These are phyloP conservation scores for Chlorella variabilis DNA, from an alignment of 163 green algal species.

Conservation along the genomic window DNA sequence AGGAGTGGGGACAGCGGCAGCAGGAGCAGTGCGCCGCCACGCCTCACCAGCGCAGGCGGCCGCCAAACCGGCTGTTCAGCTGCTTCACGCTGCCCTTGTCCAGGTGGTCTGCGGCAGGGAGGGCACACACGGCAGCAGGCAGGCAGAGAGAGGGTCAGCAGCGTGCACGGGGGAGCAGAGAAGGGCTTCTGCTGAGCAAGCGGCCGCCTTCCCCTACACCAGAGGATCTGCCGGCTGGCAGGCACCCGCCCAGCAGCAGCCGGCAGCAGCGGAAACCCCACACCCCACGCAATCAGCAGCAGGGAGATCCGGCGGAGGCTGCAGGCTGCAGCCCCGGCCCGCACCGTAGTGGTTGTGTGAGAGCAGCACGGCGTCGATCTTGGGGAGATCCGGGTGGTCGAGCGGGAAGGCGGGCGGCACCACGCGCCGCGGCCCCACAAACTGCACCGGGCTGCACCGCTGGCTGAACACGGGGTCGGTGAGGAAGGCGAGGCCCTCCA, in stretches of 20 bases:
- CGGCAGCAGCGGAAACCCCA: too few species aligned
- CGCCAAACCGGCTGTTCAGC: constrained; percentile 63
- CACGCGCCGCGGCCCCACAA: constrained; percentile 68
- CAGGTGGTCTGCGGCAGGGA: constrained; percentile 84
- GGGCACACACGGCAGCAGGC: too few species aligned
- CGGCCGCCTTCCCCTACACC: too few species aligned
- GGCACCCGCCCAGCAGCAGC: too few species aligned
- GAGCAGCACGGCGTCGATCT: constrained; percentile 75
- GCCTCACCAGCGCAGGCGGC: constrained; percentile 55
- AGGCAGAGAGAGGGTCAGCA: too few species aligned
- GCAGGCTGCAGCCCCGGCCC: neutral
- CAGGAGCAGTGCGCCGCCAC: too few species aligned
- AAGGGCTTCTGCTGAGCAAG: too few species aligned
- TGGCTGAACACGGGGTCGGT: constrained; percentile 83
- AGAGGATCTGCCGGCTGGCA: too few species aligned
- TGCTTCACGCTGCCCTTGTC: constrained; percentile 57
- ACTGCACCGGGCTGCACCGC: constrained; percentile 69
- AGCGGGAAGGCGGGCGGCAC: constrained; percentile 52
- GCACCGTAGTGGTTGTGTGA: constrained; percentile 83
- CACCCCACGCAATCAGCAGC: too few species aligned
- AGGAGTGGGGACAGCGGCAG: too few species aligned
- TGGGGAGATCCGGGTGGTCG: constrained; percentile 46
- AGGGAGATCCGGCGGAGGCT: neutral
- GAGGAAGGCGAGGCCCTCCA: constrained; percentile 74
- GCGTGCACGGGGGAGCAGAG: too few species aligned